Evolutionary conservation across 768 basidiomycete species (phyloP).

Genomic region (Cubamyces lactineus): DNA sequence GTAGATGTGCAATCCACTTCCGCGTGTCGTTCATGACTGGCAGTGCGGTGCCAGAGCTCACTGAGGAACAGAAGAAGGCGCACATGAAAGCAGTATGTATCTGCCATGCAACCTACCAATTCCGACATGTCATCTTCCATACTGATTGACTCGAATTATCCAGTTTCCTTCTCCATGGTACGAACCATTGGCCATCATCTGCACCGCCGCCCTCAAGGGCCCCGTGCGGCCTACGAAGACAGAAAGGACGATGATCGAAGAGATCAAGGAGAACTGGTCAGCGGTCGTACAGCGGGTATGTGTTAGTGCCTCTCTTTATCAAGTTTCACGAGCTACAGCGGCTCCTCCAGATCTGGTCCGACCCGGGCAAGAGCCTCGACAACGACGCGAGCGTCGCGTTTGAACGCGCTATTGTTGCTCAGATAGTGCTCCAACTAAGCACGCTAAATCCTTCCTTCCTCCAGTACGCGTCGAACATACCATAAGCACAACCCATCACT

Average conservation of each 20-base stretch:
- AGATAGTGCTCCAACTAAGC: not conserved
- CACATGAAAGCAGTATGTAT: not conserved
- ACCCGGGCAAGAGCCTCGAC: slow-evolving; percentile 1
- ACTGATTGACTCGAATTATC: too few relatives aligned
- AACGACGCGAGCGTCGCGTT: not conserved
- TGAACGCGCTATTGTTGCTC: slow-evolving; percentile 1
- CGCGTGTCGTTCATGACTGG: not conserved
- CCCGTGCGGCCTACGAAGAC: not conserved
- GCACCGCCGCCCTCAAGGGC: not conserved
- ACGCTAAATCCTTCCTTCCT: slow-evolving; percentile 9
- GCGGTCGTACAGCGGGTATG: slow-evolving; percentile 2
- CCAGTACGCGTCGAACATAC: not conserved
- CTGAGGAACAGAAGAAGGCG: not conserved
- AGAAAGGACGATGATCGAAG: not conserved
- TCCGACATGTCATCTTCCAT: too few relatives aligned
- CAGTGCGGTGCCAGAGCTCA: not conserved
- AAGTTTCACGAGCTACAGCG: too few relatives aligned
- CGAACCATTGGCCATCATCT: not conserved
- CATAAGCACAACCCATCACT: too few relatives aligned
- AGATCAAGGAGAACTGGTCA: not conserved
- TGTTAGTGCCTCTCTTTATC: not conserved
- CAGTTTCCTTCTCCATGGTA: slow-evolving; percentile 1
- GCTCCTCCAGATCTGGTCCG: slow-evolving; percentile 10
- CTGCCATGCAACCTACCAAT: too few relatives aligned
- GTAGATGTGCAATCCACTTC: not conserved